Evolutionary conservation across 2,329 filamentous ascomycete genomes (phyloP), one percentile per base, ranked within the genome.

Genomic region (Fusarium coffeatum): DNA sequence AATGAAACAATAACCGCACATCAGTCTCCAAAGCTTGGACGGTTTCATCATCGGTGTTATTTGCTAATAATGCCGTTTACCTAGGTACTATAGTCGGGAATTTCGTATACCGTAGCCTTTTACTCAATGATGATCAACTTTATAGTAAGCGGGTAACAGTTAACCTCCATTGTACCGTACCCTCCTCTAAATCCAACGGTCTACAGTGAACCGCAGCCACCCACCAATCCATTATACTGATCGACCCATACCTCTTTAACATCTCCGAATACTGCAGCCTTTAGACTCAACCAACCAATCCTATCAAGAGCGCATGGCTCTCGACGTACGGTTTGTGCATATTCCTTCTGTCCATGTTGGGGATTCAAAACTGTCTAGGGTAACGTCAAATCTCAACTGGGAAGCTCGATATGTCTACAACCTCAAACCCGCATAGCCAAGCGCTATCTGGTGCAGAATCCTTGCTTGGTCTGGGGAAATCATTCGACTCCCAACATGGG

Each of bases 1-100:
- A 73, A 48, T 30, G 47, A 32, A 59, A 58, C 71, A 66, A 63
- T 49, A 71, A 42, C 56, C 40, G 53, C 66, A 55, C 61, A 57
- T 63, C 46, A 68, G 43, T 67, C 37, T 59, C 62, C 47, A 54
- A 27, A 58, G 45, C 43, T 54, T 54, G 48, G 45, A 46, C 43
- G 9, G 37, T 66, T 63, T 66, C 41, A 71, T 54, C 63, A 28
- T 64, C 64, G 56, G 64, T 46, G 22, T 11, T 42, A 64, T 68
- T 68, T 68, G 41, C 28, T 66, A 66, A 66, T 65, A 59, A 47
- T 42, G 46, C 60, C 60, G 62, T 50, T 49, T 37, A 37, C 10
- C 10, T 34, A 34, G 34, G 34, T n/a, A 37, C 10, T 25, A 11
- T 18, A 18, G 30, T 42, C 42, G 23, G 42, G 42, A 11, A 37